A percentile compares a stretch with the other conserved stretches of the same genome.
Conservation (phyloP, 139 green algal species). For the Micractinium conductrix region DNA sequence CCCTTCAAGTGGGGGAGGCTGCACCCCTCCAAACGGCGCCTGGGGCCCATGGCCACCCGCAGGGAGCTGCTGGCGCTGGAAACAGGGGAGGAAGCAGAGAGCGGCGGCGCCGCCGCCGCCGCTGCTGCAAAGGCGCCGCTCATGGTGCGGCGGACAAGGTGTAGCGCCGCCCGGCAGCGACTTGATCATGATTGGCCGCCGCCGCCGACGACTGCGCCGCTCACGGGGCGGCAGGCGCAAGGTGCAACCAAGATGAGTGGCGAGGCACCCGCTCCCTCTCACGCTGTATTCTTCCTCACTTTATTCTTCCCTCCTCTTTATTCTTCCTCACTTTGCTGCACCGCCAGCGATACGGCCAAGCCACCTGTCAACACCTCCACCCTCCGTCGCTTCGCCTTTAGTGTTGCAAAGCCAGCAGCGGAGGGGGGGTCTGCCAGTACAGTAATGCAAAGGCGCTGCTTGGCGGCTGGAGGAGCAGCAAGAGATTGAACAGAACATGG, state of each 20-base stretch:
- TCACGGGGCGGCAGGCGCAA: too few species aligned
- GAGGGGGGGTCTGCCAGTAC: too few species aligned
- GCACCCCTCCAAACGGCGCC: neutral
- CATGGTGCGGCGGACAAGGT: neutral
- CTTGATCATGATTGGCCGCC: too few species aligned
- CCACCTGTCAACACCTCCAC: neutral
- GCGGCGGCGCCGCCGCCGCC: too few species aligned
- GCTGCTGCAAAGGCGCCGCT: neutral
- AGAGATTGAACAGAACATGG: neutral
- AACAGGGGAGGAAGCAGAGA: neutral
- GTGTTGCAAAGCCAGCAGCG: neutral
- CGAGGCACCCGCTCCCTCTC: too few species aligned
- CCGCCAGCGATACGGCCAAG: neutral
- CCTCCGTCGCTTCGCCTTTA: too few species aligned
- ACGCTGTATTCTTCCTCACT: too few species aligned
- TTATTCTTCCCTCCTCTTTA: neutral
- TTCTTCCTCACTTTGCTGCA: neutral
- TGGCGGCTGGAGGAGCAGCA: neutral
- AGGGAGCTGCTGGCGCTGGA: constrained; percentile 1
- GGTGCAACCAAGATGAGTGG: too few species aligned
- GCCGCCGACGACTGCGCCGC: too few species aligned
- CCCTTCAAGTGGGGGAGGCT: neutral
- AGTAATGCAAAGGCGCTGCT: neutral
- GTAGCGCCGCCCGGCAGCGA: too few species aligned
- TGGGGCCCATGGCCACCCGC: neutral